Evolutionary conservation across 139 green algal genomes (phyloP).

Genomic region (Cymbomonas tetramitiformis): DNA sequence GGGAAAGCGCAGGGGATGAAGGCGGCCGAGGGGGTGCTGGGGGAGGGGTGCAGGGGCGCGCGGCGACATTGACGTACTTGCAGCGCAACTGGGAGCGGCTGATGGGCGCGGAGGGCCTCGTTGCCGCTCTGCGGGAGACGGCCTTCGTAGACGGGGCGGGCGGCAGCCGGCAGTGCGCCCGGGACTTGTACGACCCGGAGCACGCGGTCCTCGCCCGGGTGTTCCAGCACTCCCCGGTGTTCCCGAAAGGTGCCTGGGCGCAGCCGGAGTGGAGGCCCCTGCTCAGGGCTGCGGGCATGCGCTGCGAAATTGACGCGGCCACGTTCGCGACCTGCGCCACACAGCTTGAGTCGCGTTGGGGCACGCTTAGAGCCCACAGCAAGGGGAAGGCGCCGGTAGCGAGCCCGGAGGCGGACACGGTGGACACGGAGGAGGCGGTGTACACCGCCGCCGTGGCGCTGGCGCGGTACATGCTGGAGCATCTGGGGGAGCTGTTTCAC

Average conservation of each 20-base stretch:
- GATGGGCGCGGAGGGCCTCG: neutral
- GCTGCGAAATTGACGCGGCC: constrained; percentile 9
- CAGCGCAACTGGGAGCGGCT: neutral
- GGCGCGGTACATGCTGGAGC: neutral
- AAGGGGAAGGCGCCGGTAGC: neutral
- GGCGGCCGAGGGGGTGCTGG: constrained; percentile 21
- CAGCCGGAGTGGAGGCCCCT: constrained; percentile 12
- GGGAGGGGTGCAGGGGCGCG: constrained; percentile 6
- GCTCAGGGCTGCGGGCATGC: constrained; percentile 20
- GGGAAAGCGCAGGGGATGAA: too few relatives aligned
- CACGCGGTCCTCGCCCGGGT: constrained; percentile 34
- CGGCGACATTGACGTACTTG: constrained; percentile 19
- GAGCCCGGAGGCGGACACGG: neutral
- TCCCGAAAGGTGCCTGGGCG: constrained; percentile 35
- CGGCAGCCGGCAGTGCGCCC: neutral
- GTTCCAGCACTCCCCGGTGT: constrained; percentile 30
- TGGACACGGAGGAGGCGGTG: neutral
- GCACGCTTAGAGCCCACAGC: neutral
- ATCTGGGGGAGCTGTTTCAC: constrained; percentile 3
- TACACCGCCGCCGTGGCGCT: constrained; percentile 13
- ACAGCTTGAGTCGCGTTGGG: neutral
- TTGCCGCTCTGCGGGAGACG: neutral
- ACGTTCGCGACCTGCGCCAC: constrained; percentile 18
- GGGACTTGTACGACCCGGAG: constrained; percentile 43
- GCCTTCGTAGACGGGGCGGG: neutral